Evolutionary conservation across 495 filamentous ascomycete genomes (phyloP), one percentile per base, ranked within the genome.

Genomic region (Hyaloscypha bicolor): DNA sequence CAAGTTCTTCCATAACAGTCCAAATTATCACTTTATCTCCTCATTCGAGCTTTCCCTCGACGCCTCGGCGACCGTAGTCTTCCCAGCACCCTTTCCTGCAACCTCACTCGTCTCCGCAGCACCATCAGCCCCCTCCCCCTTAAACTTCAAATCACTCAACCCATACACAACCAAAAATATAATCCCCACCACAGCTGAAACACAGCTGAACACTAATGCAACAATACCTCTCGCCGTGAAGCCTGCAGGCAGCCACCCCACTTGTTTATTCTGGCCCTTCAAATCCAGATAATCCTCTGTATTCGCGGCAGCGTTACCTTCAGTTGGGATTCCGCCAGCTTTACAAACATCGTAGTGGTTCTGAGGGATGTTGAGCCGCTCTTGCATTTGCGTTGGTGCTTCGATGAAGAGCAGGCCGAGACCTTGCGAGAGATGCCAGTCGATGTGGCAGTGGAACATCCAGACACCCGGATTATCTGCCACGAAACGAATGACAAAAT

Each of bases 361-460:
- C 22, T 81, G 71, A 0, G 93, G 91, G 60, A 96, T 89, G 81
- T 69, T 63, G 22, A 80, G 22, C 6, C 30, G 69, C 71, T 93
- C 91, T 1, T 94, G 60, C 11, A 76, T 71, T 1, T 77, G 71
- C 4, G 32, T 77, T 3, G 85, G 83, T 0, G 81, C 81, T 77
- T 93, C 91, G 72, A 94, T 85, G 37, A 94, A 79, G 12, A 86
- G 90, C 9, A 85, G 87, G 1, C 85, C 85, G 6, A 94, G 80
- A 25, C 91, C 91, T 71, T 85, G 85, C 67, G 84, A 85, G 55
- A 93, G 83, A 71, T 94, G 91, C 91, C 90, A 93, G 79, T 92
- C 90, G 33, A 93, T 83, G 77, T 93, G 90, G 78, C 92, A 94
- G 74, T 95, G 92, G 75, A 93, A 91, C 37, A 93, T 76, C 85